A percentile compares a stretch with the other conserved stretches of the same genome.
Conservation (phyloP, 768 basidiomycete genomes). For the Rhodocollybia butyracea region DNA sequence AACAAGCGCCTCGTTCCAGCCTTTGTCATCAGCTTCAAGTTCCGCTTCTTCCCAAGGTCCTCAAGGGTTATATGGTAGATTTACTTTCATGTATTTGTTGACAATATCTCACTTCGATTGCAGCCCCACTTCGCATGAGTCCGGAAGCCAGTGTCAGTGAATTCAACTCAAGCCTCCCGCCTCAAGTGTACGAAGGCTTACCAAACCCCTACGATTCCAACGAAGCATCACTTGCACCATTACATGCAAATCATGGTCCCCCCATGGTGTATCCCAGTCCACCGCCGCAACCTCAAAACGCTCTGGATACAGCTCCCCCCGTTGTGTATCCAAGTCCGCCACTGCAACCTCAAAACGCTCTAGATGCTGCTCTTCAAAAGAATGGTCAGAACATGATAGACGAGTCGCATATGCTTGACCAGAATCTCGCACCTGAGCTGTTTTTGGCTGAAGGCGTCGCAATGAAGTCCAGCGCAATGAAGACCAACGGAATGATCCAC, state of each 20-base stretch:
- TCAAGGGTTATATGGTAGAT: constrained; percentile 1
- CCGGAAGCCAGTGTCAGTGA: background rate
- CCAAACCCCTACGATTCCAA: background rate
- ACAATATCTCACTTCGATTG: background rate
- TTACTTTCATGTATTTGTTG: background rate
- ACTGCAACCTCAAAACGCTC: background rate
- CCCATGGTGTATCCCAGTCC: background rate
- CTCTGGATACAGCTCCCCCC: background rate
- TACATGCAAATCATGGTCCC: background rate
- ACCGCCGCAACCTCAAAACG: background rate
- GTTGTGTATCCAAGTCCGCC: no score
- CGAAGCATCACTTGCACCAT: background rate
- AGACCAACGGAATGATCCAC: no score
- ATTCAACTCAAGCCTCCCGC: background rate
- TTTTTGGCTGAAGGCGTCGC: constrained; percentile 5
- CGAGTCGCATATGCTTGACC: background rate
- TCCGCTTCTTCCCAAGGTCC: background rate
- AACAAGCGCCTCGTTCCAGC: background rate
- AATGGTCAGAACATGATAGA: constrained; percentile 1
- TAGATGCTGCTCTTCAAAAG: background rate
- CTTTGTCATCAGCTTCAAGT: background rate
- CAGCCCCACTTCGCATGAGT: constrained; percentile 3
- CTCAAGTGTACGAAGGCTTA: constrained; percentile 3
- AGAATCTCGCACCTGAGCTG: background rate
- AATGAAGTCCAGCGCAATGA: background rate